Conservation (phyloP, 805 yeast genomes). For the Starmerella sirachaensis region DNA sequence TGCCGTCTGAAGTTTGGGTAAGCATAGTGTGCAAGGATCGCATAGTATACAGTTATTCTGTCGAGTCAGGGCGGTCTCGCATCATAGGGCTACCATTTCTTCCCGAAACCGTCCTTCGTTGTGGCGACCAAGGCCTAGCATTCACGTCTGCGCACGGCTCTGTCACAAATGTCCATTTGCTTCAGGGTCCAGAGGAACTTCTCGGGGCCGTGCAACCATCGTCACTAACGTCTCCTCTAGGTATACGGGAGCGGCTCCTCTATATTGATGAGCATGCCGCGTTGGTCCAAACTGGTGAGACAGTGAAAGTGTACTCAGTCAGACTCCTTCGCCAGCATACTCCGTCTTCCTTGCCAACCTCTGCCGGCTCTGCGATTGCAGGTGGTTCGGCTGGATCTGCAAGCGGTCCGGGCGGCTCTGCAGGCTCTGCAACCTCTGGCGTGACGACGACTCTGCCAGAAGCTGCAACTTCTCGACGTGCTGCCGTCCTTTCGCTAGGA, state of each 20-base stretch:
- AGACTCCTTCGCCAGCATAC: slow-evolving; percentile 3
- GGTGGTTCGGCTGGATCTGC: too few relatives aligned
- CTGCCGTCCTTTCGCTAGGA: slow-evolving; percentile 11
- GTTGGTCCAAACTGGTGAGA: slow-evolving; percentile 5
- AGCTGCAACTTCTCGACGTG: too few relatives aligned
- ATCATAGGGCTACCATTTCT: slow-evolving; percentile 9
- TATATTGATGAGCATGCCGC: slow-evolving; percentile 7
- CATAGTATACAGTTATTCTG: slow-evolving; percentile 13
- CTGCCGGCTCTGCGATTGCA: too few relatives aligned
- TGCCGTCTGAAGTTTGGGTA: slow-evolving; percentile 13
- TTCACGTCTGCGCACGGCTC: slow-evolving; percentile 2
- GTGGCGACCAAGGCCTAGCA: slow-evolving; percentile 11
- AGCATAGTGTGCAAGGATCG: slow-evolving; percentile 10
- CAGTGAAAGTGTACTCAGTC: slow-evolving; percentile 3
- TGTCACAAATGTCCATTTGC: slow-evolving; percentile 1
- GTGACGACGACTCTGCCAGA: too few relatives aligned
- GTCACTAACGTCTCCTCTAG: slow-evolving; percentile 10
- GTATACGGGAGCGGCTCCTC: slow-evolving; percentile 7
- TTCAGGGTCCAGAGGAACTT: slow-evolving; percentile 15
- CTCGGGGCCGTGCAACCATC: slow-evolving; percentile 11
- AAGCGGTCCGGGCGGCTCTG: too few relatives aligned
- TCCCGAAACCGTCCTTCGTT: slow-evolving; percentile 5
- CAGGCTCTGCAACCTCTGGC: too few relatives aligned
- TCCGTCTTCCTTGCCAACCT: too few relatives aligned
- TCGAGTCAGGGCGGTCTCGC: slow-evolving; percentile 6